phyloP scores from a whole-genome alignment of 345 rosid species.

The Eucalyptus grandis region DNA sequence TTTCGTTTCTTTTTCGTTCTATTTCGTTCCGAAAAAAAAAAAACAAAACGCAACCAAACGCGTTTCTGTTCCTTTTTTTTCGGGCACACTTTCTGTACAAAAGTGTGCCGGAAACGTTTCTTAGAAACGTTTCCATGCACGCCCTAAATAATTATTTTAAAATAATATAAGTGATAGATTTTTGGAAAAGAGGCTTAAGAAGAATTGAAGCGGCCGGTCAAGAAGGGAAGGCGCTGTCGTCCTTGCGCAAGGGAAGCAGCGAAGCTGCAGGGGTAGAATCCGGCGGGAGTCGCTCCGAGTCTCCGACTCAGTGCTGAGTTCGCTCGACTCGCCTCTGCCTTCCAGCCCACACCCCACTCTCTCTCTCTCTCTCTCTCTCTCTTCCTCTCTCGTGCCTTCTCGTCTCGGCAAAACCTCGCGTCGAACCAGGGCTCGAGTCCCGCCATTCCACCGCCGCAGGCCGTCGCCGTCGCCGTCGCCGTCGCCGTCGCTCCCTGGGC shows the following conservation, averaged over 20 bases:
- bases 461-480: background rate
- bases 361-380: background rate
- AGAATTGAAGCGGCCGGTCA: background rate
- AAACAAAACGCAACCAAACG: too few species aligned
- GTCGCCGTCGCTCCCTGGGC: background rate
- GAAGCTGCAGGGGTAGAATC: background rate
- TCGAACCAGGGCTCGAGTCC: background rate
- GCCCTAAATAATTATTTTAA: too few species aligned
- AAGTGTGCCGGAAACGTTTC: too few species aligned
- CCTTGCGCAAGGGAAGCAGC: background rate
- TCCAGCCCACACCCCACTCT: background rate
- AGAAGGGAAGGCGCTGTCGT: background rate
- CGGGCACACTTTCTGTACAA: too few species aligned
- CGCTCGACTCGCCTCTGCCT: background rate
- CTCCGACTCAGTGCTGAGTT: background rate
- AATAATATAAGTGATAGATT: too few species aligned
- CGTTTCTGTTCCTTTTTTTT: too few species aligned
- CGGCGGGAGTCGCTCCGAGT: background rate
- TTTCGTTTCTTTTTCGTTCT: too few species aligned
- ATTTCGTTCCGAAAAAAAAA: too few species aligned
- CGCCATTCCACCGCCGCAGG: background rate
- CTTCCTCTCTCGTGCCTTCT: background rate
- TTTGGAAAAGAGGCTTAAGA: background rate
- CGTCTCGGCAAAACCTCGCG: background rate
- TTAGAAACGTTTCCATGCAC: too few species aligned